Evolutionary conservation across 2,329 filamentous ascomycete genomes (phyloP).

Genomic region (Ceratocystiopsis sp.): DNA sequence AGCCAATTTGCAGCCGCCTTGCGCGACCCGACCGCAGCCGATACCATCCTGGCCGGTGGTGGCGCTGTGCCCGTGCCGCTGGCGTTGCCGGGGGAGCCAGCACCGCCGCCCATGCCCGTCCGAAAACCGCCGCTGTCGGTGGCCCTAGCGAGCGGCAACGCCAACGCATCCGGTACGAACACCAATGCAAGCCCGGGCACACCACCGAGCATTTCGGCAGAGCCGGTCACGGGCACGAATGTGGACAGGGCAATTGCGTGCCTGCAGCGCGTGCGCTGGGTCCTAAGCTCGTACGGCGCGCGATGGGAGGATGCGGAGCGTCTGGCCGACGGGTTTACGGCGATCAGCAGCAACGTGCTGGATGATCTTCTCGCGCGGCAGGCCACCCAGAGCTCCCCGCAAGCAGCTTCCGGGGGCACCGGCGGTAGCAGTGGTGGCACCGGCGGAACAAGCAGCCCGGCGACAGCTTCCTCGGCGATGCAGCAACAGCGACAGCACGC

Average conservation of each 20-base stretch:
- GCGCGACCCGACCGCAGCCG: conserved; percentile 29
- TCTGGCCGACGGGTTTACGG: conserved; percentile 36
- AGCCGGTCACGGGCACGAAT: conserved; percentile 23
- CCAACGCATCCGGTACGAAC: background rate
- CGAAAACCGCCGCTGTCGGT: conserved; percentile 9
- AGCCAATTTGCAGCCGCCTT: conserved; percentile 46
- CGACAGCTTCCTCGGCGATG: background rate
- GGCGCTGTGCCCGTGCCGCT: conserved; percentile 26
- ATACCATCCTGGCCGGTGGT: conserved; percentile 34
- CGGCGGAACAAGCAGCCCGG: background rate
- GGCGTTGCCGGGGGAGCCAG: conserved; percentile 26
- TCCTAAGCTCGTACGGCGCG: conserved; percentile 37
- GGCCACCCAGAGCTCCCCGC: conserved; percentile 14
- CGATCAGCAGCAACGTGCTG: conserved; percentile 26
- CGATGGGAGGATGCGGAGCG: conserved; percentile 40
- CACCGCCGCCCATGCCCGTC: conserved; percentile 35
- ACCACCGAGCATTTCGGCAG: background rate
- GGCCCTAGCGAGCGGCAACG: background rate
- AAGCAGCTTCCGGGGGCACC: background rate
- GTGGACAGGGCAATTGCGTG: conserved; percentile 38
- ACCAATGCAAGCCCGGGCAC: conserved; percentile 10
- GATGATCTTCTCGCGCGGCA: conserved; percentile 24
- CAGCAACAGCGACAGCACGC: background rate
- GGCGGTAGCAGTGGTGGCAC: no score
- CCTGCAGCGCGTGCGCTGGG: conserved; percentile 34